Evolutionary conservation across 2,329 filamentous ascomycete genomes (phyloP).

Genomic region (Xylaria polymorpha): DNA sequence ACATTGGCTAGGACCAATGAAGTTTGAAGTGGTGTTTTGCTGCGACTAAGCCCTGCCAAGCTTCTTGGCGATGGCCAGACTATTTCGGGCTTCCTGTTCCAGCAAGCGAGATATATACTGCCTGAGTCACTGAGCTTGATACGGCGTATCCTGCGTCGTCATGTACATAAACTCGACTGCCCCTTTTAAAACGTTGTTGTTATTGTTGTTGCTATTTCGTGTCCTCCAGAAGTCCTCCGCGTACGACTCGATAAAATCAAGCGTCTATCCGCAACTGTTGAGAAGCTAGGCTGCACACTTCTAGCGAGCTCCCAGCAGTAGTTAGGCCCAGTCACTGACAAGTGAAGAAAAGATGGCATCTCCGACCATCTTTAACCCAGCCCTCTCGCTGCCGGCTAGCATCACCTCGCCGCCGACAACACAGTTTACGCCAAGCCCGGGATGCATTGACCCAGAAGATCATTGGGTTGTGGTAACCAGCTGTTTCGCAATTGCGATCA

Average conservation of each 20-base stretch:
- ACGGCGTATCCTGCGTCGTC: background rate
- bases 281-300: background rate
- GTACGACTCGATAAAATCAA: conserved; percentile 2
- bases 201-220: background rate
- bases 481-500: conserved; percentile 19
- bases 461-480: conserved; percentile 36
- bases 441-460: conserved; percentile 31
- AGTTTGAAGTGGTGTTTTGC: background rate
- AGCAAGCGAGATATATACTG: background rate
- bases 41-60: conserved; percentile 13
- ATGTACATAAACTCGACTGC: background rate
- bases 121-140: conserved; percentile 5
- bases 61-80: conserved; percentile 7
- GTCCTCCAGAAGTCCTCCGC: background rate
- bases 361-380: conserved; percentile 19
- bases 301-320: background rate
- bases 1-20: background rate
- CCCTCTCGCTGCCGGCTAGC: conserved; percentile 10
- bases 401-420: conserved; percentile 32
- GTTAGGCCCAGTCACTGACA: background rate
- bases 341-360: conserved; percentile 25
- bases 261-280: background rate
- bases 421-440: conserved; percentile 33
- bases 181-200: background rate
- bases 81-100: conserved; percentile 1